Evolutionary conservation across 2,329 filamentous ascomycete species (phyloP), one percentile per base, ranked within the genome.

Genomic region (Onygenales sp.): DNA sequence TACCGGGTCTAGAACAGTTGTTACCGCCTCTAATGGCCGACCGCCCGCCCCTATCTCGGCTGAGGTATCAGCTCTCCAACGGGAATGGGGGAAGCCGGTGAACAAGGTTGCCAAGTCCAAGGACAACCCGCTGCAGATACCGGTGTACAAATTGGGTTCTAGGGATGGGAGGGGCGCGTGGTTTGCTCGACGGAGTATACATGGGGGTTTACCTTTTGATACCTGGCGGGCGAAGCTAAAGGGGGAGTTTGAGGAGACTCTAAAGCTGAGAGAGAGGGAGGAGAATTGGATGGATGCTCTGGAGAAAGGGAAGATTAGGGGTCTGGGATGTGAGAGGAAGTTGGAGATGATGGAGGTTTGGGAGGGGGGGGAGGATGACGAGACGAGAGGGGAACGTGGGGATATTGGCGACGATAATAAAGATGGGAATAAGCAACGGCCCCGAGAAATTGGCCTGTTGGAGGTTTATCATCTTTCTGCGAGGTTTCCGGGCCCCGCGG

Each of bases 401-500:
- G 36, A 7, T n/a, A 39, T 39, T 39, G 36, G 36, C 9, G 36
- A 27, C 21, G 4, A 27, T 27, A 27, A 27, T 27, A 55, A 57
- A n/a, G 56, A 45, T 54, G 50, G 53, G 36, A 54, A 56, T 7
- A 44, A 44, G 8, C n/a, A 39, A 31, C 39, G 51, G 9, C 9
- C 3, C 3, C 36, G 13, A 10, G 36, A 39, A 6, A 39, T 69
- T 4, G 66, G 65, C 1, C 57, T 57, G 37, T 50, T 67, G 13
- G 59, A 66, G 83, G 88, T 95, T 4, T 95, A 88, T 63, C 84
- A 92, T 64, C 78, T 95, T 1, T 92, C 88, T 21, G 90, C 90
- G 2, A 86, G 93, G 65, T 96, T 96, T 61, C 90, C 91, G 0
- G 88, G 88, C 0, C 92, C 92, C 3, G 93, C 88, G 0, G 83